Conservation (phyloP, 2,329 filamentous ascomycete genomes). For the Aspergillus cejpii region DNA sequence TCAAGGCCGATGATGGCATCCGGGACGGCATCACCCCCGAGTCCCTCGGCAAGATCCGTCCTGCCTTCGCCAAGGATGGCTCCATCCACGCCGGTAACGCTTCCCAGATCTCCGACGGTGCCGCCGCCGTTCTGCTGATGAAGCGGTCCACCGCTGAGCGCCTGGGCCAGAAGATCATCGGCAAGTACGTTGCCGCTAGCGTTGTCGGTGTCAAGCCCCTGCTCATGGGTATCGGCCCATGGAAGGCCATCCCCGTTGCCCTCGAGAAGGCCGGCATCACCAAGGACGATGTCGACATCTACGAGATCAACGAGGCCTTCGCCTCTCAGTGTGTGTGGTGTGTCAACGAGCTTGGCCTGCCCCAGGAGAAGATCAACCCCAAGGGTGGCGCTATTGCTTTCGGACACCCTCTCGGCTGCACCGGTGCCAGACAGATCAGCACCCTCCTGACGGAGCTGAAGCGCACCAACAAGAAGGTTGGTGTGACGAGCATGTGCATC, state of each 20-base stretch:
- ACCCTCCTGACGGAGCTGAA: slow-evolving; percentile 85
- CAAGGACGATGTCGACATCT: slow-evolving; percentile 91
- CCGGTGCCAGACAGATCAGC: slow-evolving; percentile 86
- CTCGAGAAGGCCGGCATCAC: slow-evolving; percentile 78
- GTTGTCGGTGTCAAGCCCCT: slow-evolving; percentile 85
- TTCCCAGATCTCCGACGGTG: slow-evolving; percentile 90
- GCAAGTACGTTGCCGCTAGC: slow-evolving; percentile 82
- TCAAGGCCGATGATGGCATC: slow-evolving; percentile 80
- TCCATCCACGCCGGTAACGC: slow-evolving; percentile 95
- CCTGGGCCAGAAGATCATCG: slow-evolving; percentile 80
- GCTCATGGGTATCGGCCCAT: slow-evolving; percentile 93
- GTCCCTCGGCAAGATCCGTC: slow-evolving; percentile 80
- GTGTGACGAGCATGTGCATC: slow-evolving; percentile 92
- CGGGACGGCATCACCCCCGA: slow-evolving; percentile 78
- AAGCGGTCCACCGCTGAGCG: slow-evolving; percentile 82
- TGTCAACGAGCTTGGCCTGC: slow-evolving; percentile 76
- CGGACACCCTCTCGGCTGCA: slow-evolving; percentile 90
- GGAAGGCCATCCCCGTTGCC: slow-evolving; percentile 90
- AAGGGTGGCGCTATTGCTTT: slow-evolving; percentile 96
- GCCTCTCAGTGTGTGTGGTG: slow-evolving; percentile 93
- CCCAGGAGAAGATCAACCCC: slow-evolving; percentile 84
- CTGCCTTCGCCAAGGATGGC: slow-evolving; percentile 86
- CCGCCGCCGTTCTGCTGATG: slow-evolving; percentile 92
- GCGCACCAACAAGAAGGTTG: slow-evolving; percentile 75
- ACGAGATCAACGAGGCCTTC: slow-evolving; percentile 99